phyloP scores from a whole-genome alignment of 2,329 filamentous ascomycete species.

The Arthroderma sp. region DNA sequence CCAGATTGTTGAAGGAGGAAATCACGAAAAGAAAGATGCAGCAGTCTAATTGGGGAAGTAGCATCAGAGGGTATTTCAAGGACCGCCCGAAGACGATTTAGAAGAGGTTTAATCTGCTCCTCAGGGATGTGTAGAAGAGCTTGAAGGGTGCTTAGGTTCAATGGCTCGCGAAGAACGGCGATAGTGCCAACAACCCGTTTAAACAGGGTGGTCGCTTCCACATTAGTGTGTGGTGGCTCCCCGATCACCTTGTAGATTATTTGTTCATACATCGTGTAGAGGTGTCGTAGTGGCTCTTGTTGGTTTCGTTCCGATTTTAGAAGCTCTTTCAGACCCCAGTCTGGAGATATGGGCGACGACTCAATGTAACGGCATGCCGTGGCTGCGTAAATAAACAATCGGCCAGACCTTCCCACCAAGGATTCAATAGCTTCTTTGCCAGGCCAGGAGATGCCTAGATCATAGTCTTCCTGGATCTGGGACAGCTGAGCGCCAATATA shows the following conservation, averaged over 20 bases:
- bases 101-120: slow-evolving; percentile 4
- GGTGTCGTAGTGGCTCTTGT: slow-evolving; percentile 7
- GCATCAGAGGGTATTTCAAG: slow-evolving; percentile 9
- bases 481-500: neutral
- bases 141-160: slow-evolving; percentile 11
- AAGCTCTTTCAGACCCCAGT: neutral
- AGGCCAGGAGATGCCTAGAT: neutral
- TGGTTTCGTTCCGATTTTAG: neutral
- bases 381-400: slow-evolving; percentile 6
- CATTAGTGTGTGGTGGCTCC: neutral
- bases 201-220: slow-evolving; percentile 10
- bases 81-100: slow-evolving; percentile 13
- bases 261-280: slow-evolving; percentile 18
- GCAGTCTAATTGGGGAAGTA: slow-evolving; percentile 10
- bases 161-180: slow-evolving; percentile 13
- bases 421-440: neutral
- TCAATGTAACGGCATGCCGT: slow-evolving; percentile 15
- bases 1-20: slow-evolving; percentile 13
- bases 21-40: slow-evolving; percentile 20
- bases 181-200: slow-evolving; percentile 14
- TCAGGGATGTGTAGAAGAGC: slow-evolving; percentile 6
- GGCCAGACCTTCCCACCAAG: neutral
- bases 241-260: slow-evolving; percentile 11
- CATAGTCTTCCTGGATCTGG: neutral
- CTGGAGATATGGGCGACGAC: neutral